phyloP scores from a whole-genome alignment of 805 yeast species.

The Clavispora santaluciae region DNA sequence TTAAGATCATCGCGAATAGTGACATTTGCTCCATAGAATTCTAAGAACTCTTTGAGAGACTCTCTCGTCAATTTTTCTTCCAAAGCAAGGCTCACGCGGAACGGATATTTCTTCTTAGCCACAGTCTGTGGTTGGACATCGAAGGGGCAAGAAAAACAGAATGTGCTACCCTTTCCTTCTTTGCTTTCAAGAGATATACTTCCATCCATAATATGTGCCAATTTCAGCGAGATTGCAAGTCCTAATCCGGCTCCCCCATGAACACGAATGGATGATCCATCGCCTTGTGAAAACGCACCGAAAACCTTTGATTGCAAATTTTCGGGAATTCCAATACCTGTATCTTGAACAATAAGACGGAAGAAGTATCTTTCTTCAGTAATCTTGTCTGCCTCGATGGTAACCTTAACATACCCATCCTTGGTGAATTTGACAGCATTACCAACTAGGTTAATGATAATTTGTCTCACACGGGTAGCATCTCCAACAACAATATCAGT shows the following conservation, averaged over 20 bases:
- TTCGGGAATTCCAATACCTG: constrained; percentile 51
- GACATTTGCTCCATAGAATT: constrained; percentile 31
- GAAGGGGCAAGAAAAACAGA: constrained; percentile 32
- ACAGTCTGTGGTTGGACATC: constrained; percentile 21
- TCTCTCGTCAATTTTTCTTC: constrained; percentile 24
- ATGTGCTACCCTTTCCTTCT: constrained; percentile 45
- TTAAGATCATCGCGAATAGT: constrained; percentile 8
- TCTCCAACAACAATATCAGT: constrained; percentile 42
- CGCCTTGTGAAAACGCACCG: constrained; percentile 53
- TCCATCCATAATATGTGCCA: constrained; percentile 48
- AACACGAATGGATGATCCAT: constrained; percentile 46
- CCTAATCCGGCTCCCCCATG: constrained; percentile 54
- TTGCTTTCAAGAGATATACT: constrained; percentile 39
- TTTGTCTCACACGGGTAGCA: constrained; percentile 46
- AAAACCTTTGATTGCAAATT: constrained; percentile 42
- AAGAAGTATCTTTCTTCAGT: constrained; percentile 33
- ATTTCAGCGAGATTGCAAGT: constrained; percentile 43
- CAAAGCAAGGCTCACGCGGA: constrained; percentile 29
- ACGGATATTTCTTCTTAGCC: constrained; percentile 6
- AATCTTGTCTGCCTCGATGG: constrained; percentile 26
- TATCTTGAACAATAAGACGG: constrained; percentile 39
- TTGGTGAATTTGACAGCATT: constrained; percentile 50
- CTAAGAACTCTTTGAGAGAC: constrained; percentile 29
- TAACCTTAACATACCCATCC: constrained; percentile 39
- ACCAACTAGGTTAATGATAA: constrained; percentile 48